phyloP scores from a whole-genome alignment of 106 monocot genomes.

The Allium sativum region DNA sequence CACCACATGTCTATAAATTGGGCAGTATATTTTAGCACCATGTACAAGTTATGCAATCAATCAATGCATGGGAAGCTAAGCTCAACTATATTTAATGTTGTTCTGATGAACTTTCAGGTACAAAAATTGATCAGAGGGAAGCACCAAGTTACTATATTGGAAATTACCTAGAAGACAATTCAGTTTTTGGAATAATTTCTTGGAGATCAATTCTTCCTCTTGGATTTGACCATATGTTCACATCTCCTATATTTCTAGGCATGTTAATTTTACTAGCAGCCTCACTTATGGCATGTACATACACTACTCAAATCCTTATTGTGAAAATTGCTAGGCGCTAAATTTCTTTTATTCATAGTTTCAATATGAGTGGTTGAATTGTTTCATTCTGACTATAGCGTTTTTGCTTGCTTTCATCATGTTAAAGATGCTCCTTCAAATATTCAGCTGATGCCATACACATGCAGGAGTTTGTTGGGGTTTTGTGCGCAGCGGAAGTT shows the following conservation, averaged over 20 bases:
- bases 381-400: neutral
- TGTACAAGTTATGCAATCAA: too few species aligned
- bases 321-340: conserved; percentile 86
- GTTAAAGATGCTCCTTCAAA: conserved; percentile 83
- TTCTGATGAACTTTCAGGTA: conserved; percentile 25
- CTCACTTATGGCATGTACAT: conserved; percentile 98
- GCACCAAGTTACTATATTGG: conserved; percentile 66
- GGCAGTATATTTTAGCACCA: too few species aligned
- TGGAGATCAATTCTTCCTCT: conserved; percentile 85
- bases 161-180: conserved; percentile 71
- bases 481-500: too few species aligned
- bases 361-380: neutral
- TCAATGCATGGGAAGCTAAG: too few species aligned
- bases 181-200: conserved; percentile 55
- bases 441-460: conserved; percentile 52
- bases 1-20: too few species aligned
- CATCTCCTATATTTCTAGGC: conserved; percentile 83
- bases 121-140: conserved; percentile 86
- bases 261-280: conserved; percentile 76
- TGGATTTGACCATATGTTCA: conserved; percentile 96
- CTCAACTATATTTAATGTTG: neutral
- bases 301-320: conserved; percentile 86
- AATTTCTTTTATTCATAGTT: neutral
- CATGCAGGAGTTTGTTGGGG: too few species aligned
- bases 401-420: neutral